These are phyloP conservation scores for Asterionellopsis glacialis DNA, from an alignment of 108 stramenopile genomes.

Conservation along the genomic window DNA sequence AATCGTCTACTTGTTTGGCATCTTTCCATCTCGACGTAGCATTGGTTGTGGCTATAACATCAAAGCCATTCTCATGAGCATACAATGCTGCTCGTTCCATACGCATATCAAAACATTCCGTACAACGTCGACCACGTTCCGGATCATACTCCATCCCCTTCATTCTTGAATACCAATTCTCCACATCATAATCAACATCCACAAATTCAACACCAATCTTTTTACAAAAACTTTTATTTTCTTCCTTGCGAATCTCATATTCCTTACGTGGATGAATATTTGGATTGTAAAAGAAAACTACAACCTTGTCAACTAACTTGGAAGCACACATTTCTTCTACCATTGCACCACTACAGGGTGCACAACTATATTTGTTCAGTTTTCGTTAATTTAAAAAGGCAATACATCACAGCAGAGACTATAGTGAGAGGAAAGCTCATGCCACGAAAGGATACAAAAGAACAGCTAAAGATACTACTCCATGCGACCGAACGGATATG, in stretches of 20 bases:
- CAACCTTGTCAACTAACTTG: slow-evolving; percentile 30
- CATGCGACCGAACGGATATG: too few species aligned
- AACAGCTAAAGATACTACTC: too few species aligned
- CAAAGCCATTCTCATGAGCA: slow-evolving; percentile 52
- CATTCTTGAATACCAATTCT: slow-evolving; percentile 42
- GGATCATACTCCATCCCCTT: slow-evolving; percentile 60
- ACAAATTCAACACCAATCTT: slow-evolving; percentile 46
- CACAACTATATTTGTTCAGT: too few species aligned
- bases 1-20: slow-evolving; percentile 45
- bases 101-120: slow-evolving; percentile 61
- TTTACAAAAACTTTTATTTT: slow-evolving; percentile 40
- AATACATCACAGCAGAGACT: too few species aligned
- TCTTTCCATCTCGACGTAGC: slow-evolving; percentile 59
- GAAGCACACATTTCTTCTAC: slow-evolving; percentile 52
- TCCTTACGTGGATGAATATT: slow-evolving; percentile 59
- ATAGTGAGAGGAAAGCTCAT: too few species aligned
- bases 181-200: slow-evolving; percentile 52
- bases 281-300: slow-evolving; percentile 65
- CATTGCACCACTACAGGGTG: slow-evolving; percentile 64
- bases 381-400: too few species aligned
- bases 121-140: slow-evolving; percentile 49
- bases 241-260: slow-evolving; percentile 51
- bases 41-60: slow-evolving; percentile 60
- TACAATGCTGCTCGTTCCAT: slow-evolving; percentile 60
- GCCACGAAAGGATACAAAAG: too few species aligned